Percentiles rank a stretch among this genome's conserved stretches.
Evolutionary conservation across 1,284 basidiomycete genomes (phyloP).

Genomic region (Moniliella sp.): DNA sequence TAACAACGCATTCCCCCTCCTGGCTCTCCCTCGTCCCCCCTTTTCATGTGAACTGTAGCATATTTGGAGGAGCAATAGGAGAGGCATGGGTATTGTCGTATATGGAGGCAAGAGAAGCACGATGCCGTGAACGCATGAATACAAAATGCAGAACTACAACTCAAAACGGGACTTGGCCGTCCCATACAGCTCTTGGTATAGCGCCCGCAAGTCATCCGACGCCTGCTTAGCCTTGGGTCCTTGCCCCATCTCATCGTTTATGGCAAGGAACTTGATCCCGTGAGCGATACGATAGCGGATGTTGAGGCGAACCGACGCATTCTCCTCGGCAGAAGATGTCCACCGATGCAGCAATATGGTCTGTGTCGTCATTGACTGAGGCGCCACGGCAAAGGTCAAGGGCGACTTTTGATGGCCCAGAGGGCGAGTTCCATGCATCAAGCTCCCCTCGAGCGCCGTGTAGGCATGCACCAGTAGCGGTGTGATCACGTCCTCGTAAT

Average conservation of each 20-base stretch:
- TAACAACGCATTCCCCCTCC: too few relatives aligned
- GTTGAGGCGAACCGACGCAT: neutral
- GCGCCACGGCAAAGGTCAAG: neutral
- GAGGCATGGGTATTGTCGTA: too few relatives aligned
- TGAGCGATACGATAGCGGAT: neutral
- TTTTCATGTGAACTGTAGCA: too few relatives aligned
- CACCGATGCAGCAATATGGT: neutral
- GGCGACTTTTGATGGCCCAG: too few relatives aligned
- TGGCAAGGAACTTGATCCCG: neutral
- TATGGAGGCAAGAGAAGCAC: too few relatives aligned
- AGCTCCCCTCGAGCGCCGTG: neutral
- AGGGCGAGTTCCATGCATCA: too few relatives aligned
- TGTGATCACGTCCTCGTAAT: constrained; percentile 2
- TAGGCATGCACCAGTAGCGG: constrained; percentile 2
- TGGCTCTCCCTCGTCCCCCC: too few relatives aligned
- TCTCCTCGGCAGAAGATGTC: neutral
- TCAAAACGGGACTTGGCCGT: neutral
- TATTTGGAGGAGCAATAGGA: too few relatives aligned
- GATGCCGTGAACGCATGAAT: too few relatives aligned
- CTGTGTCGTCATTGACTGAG: neutral
- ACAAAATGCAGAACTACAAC: too few relatives aligned
- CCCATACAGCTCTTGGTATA: neutral
- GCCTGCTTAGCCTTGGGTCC: neutral
- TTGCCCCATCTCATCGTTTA: neutral
- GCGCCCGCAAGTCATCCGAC: neutral